A percentile compares a stretch with the other conserved stretches of the same genome.
Conservation (phyloP, 371 early-diverging fungal species). For the Zopfochytrium polystomum region DNA sequence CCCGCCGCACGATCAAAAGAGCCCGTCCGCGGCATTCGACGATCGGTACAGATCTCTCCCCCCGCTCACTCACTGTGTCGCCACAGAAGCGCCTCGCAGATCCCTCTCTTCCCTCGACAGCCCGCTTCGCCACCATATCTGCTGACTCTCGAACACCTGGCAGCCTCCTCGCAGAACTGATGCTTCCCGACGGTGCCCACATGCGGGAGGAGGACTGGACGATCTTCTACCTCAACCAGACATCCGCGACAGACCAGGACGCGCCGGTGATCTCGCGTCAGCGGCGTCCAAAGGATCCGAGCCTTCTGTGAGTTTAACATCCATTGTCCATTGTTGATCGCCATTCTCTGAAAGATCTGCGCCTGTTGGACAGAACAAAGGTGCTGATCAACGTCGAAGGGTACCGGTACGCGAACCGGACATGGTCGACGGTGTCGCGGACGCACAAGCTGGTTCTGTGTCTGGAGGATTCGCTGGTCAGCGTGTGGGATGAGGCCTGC, state of each 20-base stretch:
- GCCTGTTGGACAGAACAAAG: neutral
- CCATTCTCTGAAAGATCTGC: too few species aligned
- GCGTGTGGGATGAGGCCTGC: neutral
- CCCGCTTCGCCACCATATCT: too few species aligned
- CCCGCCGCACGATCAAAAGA: constrained; percentile 76
- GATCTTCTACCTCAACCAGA: constrained; percentile 65
- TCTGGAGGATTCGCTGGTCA: neutral
- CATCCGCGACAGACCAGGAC: neutral
- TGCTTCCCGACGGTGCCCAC: constrained; percentile 95
- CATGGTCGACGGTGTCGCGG: neutral
- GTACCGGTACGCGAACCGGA: neutral
- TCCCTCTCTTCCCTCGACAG: too few species aligned
- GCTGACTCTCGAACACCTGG: too few species aligned
- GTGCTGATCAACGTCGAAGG: neutral
- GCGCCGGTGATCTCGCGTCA: neutral
- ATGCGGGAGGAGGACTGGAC: constrained; percentile 90
- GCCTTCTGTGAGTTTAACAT: neutral
- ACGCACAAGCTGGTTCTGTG: neutral
- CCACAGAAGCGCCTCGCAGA: too few species aligned
- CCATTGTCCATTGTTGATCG: too few species aligned
- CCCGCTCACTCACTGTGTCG: constrained; percentile 3
- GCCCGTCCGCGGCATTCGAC: constrained; percentile 81
- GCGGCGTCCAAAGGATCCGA: neutral
- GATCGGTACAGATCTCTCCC: constrained; percentile 8
- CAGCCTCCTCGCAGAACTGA: constrained; percentile 85